Conservation (phyloP, 495 filamentous ascomycete species). For the Entonaema liquescens region DNA sequence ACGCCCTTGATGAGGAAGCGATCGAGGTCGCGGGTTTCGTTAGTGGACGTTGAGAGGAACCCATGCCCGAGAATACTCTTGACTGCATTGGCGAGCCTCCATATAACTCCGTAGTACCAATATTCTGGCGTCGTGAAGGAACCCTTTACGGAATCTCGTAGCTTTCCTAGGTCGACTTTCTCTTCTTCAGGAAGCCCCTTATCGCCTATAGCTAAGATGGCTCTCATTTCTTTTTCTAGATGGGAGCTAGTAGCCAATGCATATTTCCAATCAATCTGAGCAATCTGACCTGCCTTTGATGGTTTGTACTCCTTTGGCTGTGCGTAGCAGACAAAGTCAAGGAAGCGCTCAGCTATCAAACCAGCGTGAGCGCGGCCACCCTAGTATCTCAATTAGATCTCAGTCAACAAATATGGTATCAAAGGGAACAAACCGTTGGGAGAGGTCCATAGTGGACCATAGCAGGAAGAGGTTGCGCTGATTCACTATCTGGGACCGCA, state of each 20-base stretch:
- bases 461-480: conserved; percentile 48
- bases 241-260: conserved; percentile 38
- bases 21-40: conserved; percentile 10
- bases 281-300: conserved; percentile 43
- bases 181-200: conserved; percentile 1
- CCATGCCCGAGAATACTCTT: conserved; percentile 15
- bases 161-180: neutral
- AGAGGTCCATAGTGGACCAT: conserved; percentile 53
- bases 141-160: neutral
- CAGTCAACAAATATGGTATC: neutral
- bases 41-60: conserved; percentile 2
- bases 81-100: conserved; percentile 37
- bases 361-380: conserved; percentile 52
- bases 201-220: conserved; percentile 28
- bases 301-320: conserved; percentile 56
- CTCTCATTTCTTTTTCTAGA: conserved; percentile 47
- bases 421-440: conserved; percentile 52
- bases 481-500: conserved; percentile 51
- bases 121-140: conserved; percentile 37
- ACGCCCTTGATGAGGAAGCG: conserved; percentile 11
- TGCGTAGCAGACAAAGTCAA: conserved; percentile 53
- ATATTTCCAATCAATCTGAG: conserved; percentile 50
- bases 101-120: conserved; percentile 28
- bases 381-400: conserved; percentile 37
- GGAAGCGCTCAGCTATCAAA: conserved; percentile 53